A percentile compares a stretch with the other conserved stretches of the same genome.
phyloP scores from a whole-genome alignment of 1,284 basidiomycete species.

The Cryptococcus maquisensis region DNA sequence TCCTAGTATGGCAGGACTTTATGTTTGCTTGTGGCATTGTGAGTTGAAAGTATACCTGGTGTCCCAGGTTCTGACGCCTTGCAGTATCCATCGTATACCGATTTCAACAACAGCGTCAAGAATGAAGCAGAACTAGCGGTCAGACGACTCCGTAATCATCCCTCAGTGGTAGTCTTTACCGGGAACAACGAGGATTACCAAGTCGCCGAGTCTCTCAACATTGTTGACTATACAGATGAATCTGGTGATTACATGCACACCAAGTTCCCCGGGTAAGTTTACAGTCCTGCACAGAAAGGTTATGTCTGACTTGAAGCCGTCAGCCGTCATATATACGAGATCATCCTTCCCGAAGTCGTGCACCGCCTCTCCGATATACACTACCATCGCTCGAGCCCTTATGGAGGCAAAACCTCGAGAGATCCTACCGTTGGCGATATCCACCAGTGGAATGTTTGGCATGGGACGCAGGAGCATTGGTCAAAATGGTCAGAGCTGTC shows the following conservation, averaged over 20 bases:
- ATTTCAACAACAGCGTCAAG: constrained; percentile 49
- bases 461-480: constrained; percentile 76
- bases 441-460: constrained; percentile 93
- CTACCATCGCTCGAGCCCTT: constrained; percentile 81
- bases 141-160: constrained; percentile 51
- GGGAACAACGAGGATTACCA: constrained; percentile 75
- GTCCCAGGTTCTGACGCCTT: not conserved
- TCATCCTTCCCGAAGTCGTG: constrained; percentile 69
- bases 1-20: constrained; percentile 56
- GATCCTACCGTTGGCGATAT: constrained; percentile 76
- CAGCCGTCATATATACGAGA: constrained; percentile 75
- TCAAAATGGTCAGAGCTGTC: constrained; percentile 80
- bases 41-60: constrained; percentile 6
- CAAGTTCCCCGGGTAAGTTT: constrained; percentile 64
- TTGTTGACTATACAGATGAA: constrained; percentile 78
- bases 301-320: not conserved
- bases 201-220: constrained; percentile 69
- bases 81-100: constrained; percentile 53
- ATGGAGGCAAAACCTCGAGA: constrained; percentile 70
- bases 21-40: constrained; percentile 60
- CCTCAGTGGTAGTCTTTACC: constrained; percentile 73
- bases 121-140: constrained; percentile 53
- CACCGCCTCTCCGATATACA: constrained; percentile 60
- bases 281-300: not conserved
- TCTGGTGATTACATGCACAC: constrained; percentile 73